Evolutionary conservation across 345 rosid genomes (phyloP), one percentile per base, ranked within the genome.

Genomic region (Bretschneidera sinensis): DNA sequence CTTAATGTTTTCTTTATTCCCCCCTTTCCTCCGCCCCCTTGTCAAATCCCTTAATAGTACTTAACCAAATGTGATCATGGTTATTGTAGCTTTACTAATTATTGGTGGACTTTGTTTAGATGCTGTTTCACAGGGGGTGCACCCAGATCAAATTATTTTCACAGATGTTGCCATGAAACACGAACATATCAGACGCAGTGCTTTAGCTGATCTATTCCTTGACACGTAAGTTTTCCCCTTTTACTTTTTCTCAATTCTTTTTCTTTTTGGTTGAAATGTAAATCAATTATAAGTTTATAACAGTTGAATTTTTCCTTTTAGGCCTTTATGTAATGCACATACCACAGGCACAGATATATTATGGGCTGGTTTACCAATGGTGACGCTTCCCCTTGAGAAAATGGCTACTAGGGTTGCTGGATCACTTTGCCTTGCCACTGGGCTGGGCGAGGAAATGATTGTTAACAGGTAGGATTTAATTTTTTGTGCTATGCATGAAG

Each of bases 341-440:
- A 95, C 99, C 33, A 95, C 97, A 0, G 99, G 99, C 48, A 95
- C 99, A 6, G 99, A 95, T 81, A 78, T 95, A 10, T 67, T 95
- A 19, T 95, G 99, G 99, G 99, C 99, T 55, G 99, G 99, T 64
- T 84, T 91, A 49, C 97, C 99, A 1, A 91, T 95, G 91, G 83
- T 95, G 72, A 95, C 97, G n/a, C 68, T 81, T 52, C 99, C 99
- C 2, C 96, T 88, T n/a, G 95, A 95, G 75, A 94, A 91, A 74
- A 95, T 95, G 99, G 99, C 97, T 43, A 91, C 99, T 17, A 79
- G 99, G 69, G 99, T 95, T 57, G 97, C 99, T 72, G 99, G 99
- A 54, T 95, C 99, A 21, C 85, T 95, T 34, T 95, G 97, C 69
- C 81, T 83, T 43, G 96, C 99, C 51, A 91, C 99, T 64, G 99